phyloP scores from a whole-genome alignment of 2,329 filamentous ascomycete species.

The Rutstroemia sydowiana region DNA sequence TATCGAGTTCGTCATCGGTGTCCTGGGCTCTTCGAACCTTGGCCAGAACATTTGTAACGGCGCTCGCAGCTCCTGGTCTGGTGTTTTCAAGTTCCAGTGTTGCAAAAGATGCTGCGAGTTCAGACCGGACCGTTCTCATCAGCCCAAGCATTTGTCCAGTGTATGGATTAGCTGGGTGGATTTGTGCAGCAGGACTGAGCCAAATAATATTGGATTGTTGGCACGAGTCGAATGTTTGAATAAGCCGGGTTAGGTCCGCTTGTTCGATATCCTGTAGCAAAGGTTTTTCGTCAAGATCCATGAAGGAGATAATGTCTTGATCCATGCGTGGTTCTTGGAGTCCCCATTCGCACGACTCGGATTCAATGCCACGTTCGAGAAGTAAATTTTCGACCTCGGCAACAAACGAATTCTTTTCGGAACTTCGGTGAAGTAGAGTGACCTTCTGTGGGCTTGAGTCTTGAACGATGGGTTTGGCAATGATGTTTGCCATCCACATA shows the following conservation, averaged over 20 bases:
- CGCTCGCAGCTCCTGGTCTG: not conserved
- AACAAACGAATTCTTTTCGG: not conserved
- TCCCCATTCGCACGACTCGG: not conserved
- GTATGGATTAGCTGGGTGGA: slow-evolving; percentile 12
- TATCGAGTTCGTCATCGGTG: not conserved
- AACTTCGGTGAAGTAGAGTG: not conserved
- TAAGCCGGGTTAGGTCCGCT: slow-evolving; percentile 4
- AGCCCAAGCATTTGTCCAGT: slow-evolving; percentile 8
- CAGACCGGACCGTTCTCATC: slow-evolving; percentile 16
- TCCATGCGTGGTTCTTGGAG: not conserved
- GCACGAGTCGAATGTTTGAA: not conserved
- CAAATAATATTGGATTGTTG: slow-evolving; percentile 26
- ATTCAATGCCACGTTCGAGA: not conserved
- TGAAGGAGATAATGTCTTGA: slow-evolving; percentile 9
- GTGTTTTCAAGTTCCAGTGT: slow-evolving; percentile 13
- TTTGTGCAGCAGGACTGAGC: slow-evolving; percentile 26
- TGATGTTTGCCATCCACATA: slow-evolving; percentile 20
- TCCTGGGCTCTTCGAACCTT: not conserved
- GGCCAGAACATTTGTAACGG: not conserved
- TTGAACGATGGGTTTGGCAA: slow-evolving; percentile 10
- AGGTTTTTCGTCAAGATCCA: slow-evolving; percentile 4
- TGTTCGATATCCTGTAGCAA: slow-evolving; percentile 1
- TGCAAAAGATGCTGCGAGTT: slow-evolving; percentile 10
- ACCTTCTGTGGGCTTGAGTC: not conserved
- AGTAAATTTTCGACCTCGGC: not conserved